Conservation (phyloP, 306 rosid genomes). For the Dryas octopetala region DNA sequence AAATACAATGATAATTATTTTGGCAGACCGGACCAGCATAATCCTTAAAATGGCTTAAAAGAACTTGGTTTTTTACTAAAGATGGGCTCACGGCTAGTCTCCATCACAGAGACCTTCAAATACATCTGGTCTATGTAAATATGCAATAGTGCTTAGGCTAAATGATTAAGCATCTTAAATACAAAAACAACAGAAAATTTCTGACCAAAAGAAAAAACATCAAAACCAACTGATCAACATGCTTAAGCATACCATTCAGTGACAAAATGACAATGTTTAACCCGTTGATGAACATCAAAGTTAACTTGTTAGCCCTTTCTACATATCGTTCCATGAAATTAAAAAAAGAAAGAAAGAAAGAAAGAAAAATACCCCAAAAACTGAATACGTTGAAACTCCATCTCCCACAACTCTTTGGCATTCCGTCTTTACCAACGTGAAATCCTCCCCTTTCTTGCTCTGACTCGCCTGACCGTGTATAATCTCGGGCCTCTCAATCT, state of each 20-base stretch:
- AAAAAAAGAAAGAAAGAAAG: background rate
- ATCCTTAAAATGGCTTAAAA: background rate
- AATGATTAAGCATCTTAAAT: background rate
- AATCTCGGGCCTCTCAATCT: constrained; percentile 89
- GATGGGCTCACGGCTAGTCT: background rate
- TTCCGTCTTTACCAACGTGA: constrained; percentile 67
- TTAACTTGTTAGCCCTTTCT: background rate
- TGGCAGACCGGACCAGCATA: background rate
- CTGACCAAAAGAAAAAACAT: background rate
- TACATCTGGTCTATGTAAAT: background rate
- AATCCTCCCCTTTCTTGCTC: constrained; percentile 98
- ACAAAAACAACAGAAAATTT: background rate
- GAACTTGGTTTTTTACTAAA: background rate
- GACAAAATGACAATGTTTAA: background rate
- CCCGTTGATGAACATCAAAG: background rate
- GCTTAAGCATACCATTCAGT: background rate
- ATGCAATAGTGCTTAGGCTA: background rate
- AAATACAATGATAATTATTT: background rate
- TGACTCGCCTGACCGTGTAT: constrained; percentile 78
- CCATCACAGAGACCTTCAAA: constrained; percentile 3
- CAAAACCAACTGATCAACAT: background rate
- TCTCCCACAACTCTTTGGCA: constrained; percentile 94
- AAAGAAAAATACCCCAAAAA: constrained; percentile 68
- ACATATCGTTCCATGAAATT: background rate
- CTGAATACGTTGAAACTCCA: constrained; percentile 86